Base-by-base conservation (phyloP, 139 green algal genomes). In the Micromonas commoda region DNA sequence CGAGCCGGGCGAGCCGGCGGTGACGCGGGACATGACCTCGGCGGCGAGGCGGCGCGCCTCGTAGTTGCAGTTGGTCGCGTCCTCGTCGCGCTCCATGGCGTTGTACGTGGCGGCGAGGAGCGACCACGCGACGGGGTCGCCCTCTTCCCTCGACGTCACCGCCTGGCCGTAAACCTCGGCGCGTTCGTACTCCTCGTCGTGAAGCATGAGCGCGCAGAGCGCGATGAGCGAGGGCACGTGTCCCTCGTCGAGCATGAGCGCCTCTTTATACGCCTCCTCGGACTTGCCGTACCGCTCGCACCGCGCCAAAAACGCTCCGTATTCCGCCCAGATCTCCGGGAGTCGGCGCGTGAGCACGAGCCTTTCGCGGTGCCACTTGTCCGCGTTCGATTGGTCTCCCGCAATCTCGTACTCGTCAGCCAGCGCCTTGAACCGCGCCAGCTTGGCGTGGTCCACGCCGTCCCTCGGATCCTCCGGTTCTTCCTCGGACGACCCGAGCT, bases 281-380 rank as follows among this genome's bases (percentile, higher is more conserved):
- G 78, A 78, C 2, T 64, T 77, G 16, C 78, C 82, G 9, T 64
- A 64, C 19, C 76, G 66, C 23, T 61, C 57, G 13, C 28, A 73
- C 53, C 82, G 82, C 60, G 77, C 45, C 52, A 38, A 79, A 67
- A 81, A 84, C 39, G 52, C 37, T 26, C 65, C 82, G 66, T 82
- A 86, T 33, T 82, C 74, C 31, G 77, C 69, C 82, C 82, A 86
- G 28, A 81, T 78, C 37, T 79, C 54, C 52, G 74, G n/a, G 21
- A 54, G 20, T 23, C 66, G 33, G 5, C 23, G 34, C 20, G 66
- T 31, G 13, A 39, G 28, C 23, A 73, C n/a, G 23, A 73, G 23
- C 21, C 66, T 23, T 28, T 73, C 33, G 13, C 6, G 28, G 66
- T 73, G 66, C 21, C 34, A 73, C 28, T 51, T 39, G 28, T 60